Conservation (phyloP, 331 rosid genomes). For the Quercus lobata region DNA sequence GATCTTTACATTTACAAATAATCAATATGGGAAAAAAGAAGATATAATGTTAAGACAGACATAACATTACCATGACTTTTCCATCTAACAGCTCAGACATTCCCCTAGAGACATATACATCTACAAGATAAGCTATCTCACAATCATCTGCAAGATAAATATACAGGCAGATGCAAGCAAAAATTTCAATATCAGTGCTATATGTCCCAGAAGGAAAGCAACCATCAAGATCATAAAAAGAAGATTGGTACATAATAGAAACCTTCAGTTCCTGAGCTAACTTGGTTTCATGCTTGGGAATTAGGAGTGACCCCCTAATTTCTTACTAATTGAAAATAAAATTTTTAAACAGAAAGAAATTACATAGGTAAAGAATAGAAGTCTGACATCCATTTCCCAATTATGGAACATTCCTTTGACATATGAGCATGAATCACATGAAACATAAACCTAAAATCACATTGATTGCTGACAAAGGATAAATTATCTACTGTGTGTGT, state of each 20-base stretch:
- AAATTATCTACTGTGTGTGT: too few species aligned
- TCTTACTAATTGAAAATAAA: background rate
- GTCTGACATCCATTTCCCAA: background rate
- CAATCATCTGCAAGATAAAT: slow-evolving; percentile 50
- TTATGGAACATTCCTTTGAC: background rate
- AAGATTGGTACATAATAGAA: background rate
- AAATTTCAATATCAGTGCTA: background rate
- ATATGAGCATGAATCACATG: background rate
- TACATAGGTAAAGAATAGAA: background rate
- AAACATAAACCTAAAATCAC: background rate
- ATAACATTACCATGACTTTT: slow-evolving; percentile 58
- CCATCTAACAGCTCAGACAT: slow-evolving; percentile 60
- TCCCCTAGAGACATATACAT: slow-evolving; percentile 56
- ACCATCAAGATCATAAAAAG: background rate
- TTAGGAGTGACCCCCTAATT: background rate
- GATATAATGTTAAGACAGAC: background rate
- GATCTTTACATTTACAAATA: slow-evolving; percentile 1
- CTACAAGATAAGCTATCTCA: slow-evolving; percentile 50
- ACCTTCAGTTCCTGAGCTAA: background rate
- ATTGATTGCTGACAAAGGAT: background rate
- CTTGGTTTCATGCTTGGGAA: background rate
- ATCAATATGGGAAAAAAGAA: slow-evolving; percentile 7
- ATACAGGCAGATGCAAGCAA: slow-evolving; percentile 8
- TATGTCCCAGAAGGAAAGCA: background rate
- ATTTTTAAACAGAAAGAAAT: background rate